phyloP scores from a whole-genome alignment of 1,284 basidiomycete species.

The Takashimella tepidaria region DNA sequence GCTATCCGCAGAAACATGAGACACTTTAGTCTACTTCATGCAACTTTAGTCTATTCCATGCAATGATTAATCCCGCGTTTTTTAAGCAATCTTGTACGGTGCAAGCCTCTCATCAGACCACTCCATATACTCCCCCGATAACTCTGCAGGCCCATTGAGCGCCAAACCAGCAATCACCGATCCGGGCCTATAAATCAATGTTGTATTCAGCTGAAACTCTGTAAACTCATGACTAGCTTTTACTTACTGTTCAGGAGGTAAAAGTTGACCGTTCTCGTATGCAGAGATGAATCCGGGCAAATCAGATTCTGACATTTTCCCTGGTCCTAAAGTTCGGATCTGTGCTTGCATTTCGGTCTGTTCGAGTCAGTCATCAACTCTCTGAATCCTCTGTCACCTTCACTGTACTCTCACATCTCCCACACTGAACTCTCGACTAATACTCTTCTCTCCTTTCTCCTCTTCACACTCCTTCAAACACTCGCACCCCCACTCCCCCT shows the following conservation, averaged over 20 bases:
- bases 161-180: slow-evolving; percentile 51
- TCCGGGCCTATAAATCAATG: slow-evolving; percentile 45
- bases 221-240: too few relatives aligned
- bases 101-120: slow-evolving; percentile 47
- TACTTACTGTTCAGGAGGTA: slow-evolving; percentile 46
- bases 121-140: slow-evolving; percentile 51
- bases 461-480: not conserved
- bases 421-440: not conserved
- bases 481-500: not conserved
- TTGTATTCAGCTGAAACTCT: too few relatives aligned
- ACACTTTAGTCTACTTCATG: too few relatives aligned
- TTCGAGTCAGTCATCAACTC: slow-evolving; percentile 1
- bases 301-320: slow-evolving; percentile 45
- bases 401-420: not conserved
- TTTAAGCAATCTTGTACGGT: slow-evolving; percentile 1
- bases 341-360: slow-evolving; percentile 42
- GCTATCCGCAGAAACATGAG: too few relatives aligned
- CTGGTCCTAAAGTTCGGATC: slow-evolving; percentile 37
- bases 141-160: slow-evolving; percentile 34
- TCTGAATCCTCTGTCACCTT: not conserved
- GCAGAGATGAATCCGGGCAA: slow-evolving; percentile 48
- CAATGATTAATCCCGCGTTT: too few relatives aligned
- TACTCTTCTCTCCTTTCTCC: not conserved
- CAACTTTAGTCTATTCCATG: too few relatives aligned
- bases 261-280: slow-evolving; percentile 49